Evolutionary conservation across 345 rosid species (phyloP), one percentile per base, ranked within the genome.

Genomic region (Tarenaya hassleriana): DNA sequence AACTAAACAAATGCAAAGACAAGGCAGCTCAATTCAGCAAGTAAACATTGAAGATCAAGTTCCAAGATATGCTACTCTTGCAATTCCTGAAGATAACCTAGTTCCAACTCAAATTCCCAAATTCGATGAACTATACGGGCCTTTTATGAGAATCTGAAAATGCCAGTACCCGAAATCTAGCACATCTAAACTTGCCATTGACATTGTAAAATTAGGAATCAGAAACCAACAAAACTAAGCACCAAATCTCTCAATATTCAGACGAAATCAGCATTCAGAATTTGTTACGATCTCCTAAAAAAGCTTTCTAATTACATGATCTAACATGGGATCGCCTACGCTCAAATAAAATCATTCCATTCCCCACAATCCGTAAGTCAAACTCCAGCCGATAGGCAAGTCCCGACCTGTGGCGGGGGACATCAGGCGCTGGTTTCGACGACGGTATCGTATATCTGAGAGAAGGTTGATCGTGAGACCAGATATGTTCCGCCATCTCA

Each of bases 401-500:
- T 47, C 52, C n/a, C 18, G 34, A 72, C 80, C 77, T 66, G 68
- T 32, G 62, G 12, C 38, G 71, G 35, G 24, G 70, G n/a, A 50
- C 31, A 55, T 54, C 44, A 12, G 68, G 47, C 15, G 58, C 55
- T 16, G 38, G 52, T 13, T 19, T 56, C 51, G 50, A 41, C 10
- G 60, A 40, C 3, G 60, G 50, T 0, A 55, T 55, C 50, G 33
- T 32, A 0, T 73, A 69, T 7, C 61, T 62, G 51, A 55, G 41
- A 15, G 68, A 62, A 54, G 64, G 52, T 31, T 35, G 73, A 67
- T 76, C 73, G 52, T 40, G 61, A 16, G 61, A 58, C 35, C 58
- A 60, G 48, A 69, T 31, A 56, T 34, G 61, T 63, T 69, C 75
- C 17, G 64, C 72, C 77, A 76, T 75, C 20, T 41, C 64, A 33